Base-by-base conservation (phyloP, 1,284 basidiomycete species). In the Ceratobasidium papillatum region DNA sequence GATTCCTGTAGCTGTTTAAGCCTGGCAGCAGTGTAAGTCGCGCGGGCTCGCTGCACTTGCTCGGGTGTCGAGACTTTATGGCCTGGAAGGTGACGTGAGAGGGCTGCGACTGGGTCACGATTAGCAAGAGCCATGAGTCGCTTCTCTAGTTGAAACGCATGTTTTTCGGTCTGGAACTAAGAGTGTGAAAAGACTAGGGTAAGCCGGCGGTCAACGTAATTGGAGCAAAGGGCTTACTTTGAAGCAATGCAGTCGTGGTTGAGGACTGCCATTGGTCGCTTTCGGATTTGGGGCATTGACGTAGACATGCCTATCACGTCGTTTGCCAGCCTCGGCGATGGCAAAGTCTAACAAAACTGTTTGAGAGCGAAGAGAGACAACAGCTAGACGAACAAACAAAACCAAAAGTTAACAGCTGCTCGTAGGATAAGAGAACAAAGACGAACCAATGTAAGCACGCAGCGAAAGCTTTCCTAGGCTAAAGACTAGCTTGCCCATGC, bases 271-370 rank as follows among this genome's bases (percentile, higher is more conserved):
- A 38, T 43, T 59, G n/a, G 68, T 71, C 27, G 68, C 68, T 38
- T 71, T 71, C 25, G 68, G 68, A 71, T 71, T 71, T 47, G 68
- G 68, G 36, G 68, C 68, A 27, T 71, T 71, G 54, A 71, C 68
- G 45, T 71, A 71, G 45, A 71, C 68, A 71, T 71, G 68, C 43
- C 68, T 58, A 56, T 71, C 68, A 47, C 68, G 68, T 38, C 68
- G 68, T 36, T 71, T 71, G 38, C 68, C 68, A 34, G 68, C 68
- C 41, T 71, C 68, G 3, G 68, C 68, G n/a, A 71, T 71, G n/a
- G 68, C 68, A 49, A 71, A 71, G 25, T 71, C 68, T 49, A 71
- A 49, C 52, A 71, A 59, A 0, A 71, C 68, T 5, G 68, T 71
- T 36, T 71, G 68, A 19, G 68, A 71, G 19, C 68, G 68, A 49